These are phyloP conservation scores for Nyssa sinensis DNA, from an alignment of 148 eudicot genomes.

Conservation along the genomic window DNA sequence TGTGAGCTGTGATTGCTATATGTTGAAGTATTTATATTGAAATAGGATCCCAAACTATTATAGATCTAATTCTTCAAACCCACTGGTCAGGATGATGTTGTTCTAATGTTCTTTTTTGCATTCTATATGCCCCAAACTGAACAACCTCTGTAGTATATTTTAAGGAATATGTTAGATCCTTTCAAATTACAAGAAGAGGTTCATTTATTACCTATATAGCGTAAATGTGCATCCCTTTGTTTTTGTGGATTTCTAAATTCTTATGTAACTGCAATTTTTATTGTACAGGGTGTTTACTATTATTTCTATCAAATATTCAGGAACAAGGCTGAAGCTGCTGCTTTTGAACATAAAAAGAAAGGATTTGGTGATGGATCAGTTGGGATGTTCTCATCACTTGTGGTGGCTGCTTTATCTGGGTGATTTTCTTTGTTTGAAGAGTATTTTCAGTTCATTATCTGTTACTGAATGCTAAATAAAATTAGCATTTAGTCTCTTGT, in stretches of 20 bases:
- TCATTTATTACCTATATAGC: neutral
- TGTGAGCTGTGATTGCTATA: neutral
- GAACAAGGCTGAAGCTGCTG: conserved; percentile 80
- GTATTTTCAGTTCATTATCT: conserved; percentile 6
- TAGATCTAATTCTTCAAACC: neutral
- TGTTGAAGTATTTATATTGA: neutral
- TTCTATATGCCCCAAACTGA: neutral
- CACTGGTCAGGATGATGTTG: neutral
- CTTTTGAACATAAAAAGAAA: conserved; percentile 66
- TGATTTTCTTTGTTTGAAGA: conserved; percentile 31
- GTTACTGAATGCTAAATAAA: neutral
- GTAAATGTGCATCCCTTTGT: conserved; percentile 1
- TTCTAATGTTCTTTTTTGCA: neutral
- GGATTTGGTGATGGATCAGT: conserved; percentile 97
- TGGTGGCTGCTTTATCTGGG: conserved; percentile 98
- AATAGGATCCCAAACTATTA: neutral
- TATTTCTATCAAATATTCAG: conserved; percentile 99
- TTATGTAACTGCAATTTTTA: conserved; percentile 40
- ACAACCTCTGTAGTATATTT: neutral
- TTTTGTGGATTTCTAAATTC: conserved; percentile 32
- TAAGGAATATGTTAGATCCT: neutral
- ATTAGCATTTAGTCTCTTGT: neutral
- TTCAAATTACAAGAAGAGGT: neutral
- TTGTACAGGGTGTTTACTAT: conserved; percentile 99
- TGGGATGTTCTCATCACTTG: conserved; percentile 88